Evolutionary conservation across 345 rosid species (phyloP).

Genomic region (Psidium guajava): DNA sequence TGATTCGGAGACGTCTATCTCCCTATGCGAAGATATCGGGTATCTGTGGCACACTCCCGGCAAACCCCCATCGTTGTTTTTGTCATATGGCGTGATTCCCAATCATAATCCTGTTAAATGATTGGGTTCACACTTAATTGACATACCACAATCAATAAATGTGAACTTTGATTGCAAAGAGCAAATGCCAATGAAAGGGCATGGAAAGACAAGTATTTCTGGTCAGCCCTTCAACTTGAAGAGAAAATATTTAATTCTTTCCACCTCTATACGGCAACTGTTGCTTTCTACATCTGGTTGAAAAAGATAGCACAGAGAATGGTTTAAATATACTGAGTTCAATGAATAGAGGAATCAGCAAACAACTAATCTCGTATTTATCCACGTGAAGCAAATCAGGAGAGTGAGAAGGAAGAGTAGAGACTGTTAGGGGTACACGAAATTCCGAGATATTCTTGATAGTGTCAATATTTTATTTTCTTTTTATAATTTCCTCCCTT

Average conservation of each 20-base stretch:
- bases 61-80: too few species aligned
- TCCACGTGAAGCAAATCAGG: neutral
- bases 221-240: neutral
- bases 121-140: neutral
- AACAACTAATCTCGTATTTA: neutral
- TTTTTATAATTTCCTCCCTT: neutral
- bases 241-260: neutral
- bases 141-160: neutral
- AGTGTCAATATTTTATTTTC: neutral
- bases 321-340: neutral
- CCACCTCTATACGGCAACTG: neutral
- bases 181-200: neutral
- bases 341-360: neutral
- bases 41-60: neutral
- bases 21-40: neutral
- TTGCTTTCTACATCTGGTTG: neutral
- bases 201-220: neutral
- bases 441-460: neutral
- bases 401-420: neutral
- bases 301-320: neutral
- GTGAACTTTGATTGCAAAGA: neutral
- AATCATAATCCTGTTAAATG: neutral
- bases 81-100: neutral
- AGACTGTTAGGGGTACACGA: neutral
- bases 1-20: neutral